Evolutionary conservation across 2,329 filamentous ascomycete genomes (phyloP), one percentile per base, ranked within the genome.

Genomic region (Venturia carpophila): DNA sequence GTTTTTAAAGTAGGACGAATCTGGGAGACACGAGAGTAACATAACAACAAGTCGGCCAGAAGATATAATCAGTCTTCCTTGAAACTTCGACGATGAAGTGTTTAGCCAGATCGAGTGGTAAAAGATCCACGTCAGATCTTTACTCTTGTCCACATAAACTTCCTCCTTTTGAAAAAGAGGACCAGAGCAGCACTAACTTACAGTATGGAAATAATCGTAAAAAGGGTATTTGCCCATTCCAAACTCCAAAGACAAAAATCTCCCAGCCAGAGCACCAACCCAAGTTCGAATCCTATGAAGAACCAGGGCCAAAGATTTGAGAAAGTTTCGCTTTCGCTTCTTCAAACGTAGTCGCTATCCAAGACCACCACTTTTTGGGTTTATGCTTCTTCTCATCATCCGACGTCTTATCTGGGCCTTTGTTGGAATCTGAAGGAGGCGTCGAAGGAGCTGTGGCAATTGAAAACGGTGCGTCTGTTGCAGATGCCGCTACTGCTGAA

Each of bases 291-390:
- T 3, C 5, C 19, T 58, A 58, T 6, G 52, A 58, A 34, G 52
- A 58, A 37, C 52, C 52, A 37, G 30, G 27, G 11, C 45, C 61
- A 39, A 63, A 63, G 13, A 63, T 1, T n/a, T 49, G 34, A 27
- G 42, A 39, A 19, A 63, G 45, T 24, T 63, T 63, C 10, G 42
- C 45, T 49, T 63, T 63, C 17, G 61, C 61, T 34, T 63, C 61
- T 37, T 63, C 41, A 43, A 49, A 63, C 5, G 61, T 63, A 37
- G 7, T 49, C n/a, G 61, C 41, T 39, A 63, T 63, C 61, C 61
- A 63, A 24, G 42, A 43, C 61, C 61, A 63, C 61, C 61, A 63
- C 43, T 63, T 58, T 21, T 58, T 58, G 3, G 52, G 30, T n/a
- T 27, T 63, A 49, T 63, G 61, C 41, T 34, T 43, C 61, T 63